Evolutionary conservation across 78 protist species (phyloP).

Genomic region (Chrysochromulina parva): DNA sequence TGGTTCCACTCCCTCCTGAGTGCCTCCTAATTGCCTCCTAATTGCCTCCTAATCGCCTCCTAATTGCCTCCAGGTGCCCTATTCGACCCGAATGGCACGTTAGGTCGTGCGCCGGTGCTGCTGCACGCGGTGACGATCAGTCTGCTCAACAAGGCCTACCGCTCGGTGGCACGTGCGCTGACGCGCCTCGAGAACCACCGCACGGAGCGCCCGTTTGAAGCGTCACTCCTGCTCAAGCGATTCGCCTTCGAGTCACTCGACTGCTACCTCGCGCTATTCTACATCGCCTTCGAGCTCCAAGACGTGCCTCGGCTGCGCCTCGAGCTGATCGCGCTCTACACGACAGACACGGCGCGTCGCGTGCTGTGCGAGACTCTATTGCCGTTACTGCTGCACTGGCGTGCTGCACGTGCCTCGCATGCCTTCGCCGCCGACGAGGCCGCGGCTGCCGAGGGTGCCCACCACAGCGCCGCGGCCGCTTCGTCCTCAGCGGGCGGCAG

Average conservation of each 20-base stretch:
- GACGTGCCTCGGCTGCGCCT: conserved; percentile 34
- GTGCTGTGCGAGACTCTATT: neutral
- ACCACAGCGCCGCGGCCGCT: neutral
- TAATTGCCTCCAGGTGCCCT: too few relatives aligned
- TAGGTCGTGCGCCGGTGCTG: too few relatives aligned
- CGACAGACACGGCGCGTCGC: conserved; percentile 24
- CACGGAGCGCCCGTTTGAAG: conserved; percentile 29
- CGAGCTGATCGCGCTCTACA: conserved; percentile 28
- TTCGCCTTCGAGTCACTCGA: conserved; percentile 61
- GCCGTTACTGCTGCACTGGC: neutral
- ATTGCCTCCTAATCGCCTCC: too few relatives aligned
- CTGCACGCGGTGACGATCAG: neutral
- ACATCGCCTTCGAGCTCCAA: conserved; percentile 55
- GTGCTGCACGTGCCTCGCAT: neutral
- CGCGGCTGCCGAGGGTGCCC: neutral
- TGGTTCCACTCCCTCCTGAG: neutral
- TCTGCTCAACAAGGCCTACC: neutral
- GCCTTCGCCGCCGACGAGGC: neutral
- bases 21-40: too few relatives aligned
- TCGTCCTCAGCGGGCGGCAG: too few relatives aligned
- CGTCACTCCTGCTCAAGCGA: conserved; percentile 51
- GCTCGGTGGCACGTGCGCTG: conserved; percentile 2
- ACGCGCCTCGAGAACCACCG: conserved; percentile 30
- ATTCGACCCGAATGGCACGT: too few relatives aligned
- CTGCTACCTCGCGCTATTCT: conserved; percentile 58